Percentiles rank a stretch among this genome's conserved stretches.
Evolutionary conservation across 495 filamentous ascomycete species (phyloP).

Genomic region (Letharia columbiana): DNA sequence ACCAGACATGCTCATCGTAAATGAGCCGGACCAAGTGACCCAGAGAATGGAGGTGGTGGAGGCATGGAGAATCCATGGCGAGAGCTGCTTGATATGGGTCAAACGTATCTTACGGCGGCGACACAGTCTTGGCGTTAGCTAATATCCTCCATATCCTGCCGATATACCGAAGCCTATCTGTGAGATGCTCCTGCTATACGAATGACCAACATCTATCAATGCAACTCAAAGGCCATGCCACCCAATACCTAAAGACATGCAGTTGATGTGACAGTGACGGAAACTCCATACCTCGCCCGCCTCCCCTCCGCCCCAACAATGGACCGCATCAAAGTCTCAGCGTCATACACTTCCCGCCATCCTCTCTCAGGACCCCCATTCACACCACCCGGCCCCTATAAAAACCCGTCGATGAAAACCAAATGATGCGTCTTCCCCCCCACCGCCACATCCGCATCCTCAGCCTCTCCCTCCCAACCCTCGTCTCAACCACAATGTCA

Average conservation of each 20-base stretch:
- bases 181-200: background rate
- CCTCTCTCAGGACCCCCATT: background rate
- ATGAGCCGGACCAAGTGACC: no score
- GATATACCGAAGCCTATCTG: background rate
- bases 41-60: no score
- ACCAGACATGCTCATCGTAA: no score
- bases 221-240: background rate
- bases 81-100: background rate
- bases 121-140: background rate
- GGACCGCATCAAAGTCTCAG: background rate
- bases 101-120: background rate
- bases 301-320: background rate
- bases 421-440: conserved; percentile 10
- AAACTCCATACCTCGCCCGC: background rate
- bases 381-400: background rate
- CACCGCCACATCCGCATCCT: conserved; percentile 12
- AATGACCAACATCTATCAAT: background rate
- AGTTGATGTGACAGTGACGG: background rate
- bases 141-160: background rate
- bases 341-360: conserved; percentile 16
- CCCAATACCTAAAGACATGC: background rate
- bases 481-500: conserved; percentile 22
- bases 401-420: background rate
- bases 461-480: conserved; percentile 19
- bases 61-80: no score